These are phyloP conservation scores for Puccinia novopanici DNA, from an alignment of 1,284 basidiomycete species.

Conservation along the genomic window DNA sequence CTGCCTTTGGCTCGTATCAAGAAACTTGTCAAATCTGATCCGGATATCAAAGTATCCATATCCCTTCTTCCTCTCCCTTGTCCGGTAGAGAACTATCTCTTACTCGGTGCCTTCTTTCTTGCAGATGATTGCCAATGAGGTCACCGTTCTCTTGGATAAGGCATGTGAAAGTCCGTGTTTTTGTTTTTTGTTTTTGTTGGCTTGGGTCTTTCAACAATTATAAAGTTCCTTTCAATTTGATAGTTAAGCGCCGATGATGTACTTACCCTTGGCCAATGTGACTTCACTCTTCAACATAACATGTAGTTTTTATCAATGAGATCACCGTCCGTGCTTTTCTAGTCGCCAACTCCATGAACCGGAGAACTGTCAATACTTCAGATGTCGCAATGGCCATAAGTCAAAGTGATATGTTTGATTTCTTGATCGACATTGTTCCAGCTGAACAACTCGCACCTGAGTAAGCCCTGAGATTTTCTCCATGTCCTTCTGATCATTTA, in stretches of 20 bases:
- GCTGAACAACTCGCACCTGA: slow-evolving; percentile 52
- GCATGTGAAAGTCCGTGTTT: slow-evolving; percentile 57
- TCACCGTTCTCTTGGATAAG: slow-evolving; percentile 58
- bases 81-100: not conserved
- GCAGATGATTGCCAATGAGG: slow-evolving; percentile 57
- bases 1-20: slow-evolving; percentile 38
- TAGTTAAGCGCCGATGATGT: not conserved
- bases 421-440: slow-evolving; percentile 59
- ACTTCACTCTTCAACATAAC: not conserved
- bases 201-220: too few species aligned
- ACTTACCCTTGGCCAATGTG: not conserved
- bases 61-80: not conserved
- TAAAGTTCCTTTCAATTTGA: not conserved
- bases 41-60: slow-evolving; percentile 35
- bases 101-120: too few species aligned
- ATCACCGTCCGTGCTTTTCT: slow-evolving; percentile 58
- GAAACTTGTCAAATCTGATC: slow-evolving; percentile 43
- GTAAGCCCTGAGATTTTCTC: not conserved
- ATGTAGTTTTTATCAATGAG: slow-evolving; percentile 58
- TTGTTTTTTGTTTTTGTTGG: not conserved
- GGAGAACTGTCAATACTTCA: slow-evolving; percentile 57
- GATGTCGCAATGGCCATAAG: slow-evolving; percentile 58
- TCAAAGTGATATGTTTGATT: slow-evolving; percentile 58
- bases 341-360: slow-evolving; percentile 58
- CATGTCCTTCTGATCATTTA: not conserved